Conservation (phyloP, 495 filamentous ascomycete genomes). For the Immersiella caudata region DNA sequence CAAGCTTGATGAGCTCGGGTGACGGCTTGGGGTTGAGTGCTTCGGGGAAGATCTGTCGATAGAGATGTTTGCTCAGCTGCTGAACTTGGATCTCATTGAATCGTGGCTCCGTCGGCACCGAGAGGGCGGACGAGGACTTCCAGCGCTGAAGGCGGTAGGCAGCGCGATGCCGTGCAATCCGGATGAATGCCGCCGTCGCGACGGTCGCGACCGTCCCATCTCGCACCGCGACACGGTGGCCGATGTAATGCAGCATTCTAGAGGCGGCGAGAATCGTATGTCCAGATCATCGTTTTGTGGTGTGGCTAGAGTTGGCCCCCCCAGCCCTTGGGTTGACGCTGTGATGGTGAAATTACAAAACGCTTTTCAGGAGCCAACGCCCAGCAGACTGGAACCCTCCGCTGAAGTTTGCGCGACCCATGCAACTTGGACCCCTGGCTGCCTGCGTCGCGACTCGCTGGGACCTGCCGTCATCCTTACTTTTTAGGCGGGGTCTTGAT, state of each 20-base stretch:
- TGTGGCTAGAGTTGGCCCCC: neutral
- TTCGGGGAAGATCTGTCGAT: slow-evolving; percentile 73
- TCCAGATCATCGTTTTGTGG: slow-evolving; percentile 29
- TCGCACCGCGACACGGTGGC: slow-evolving; percentile 38
- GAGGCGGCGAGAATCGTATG: slow-evolving; percentile 8
- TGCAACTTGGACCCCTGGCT: slow-evolving; percentile 3
- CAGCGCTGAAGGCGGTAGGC: slow-evolving; percentile 38
- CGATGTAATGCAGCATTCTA: slow-evolving; percentile 46
- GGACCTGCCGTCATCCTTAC: neutral
- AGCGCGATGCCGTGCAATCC: slow-evolving; percentile 42
- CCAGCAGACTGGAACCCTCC: neutral
- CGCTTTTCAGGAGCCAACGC: neutral
- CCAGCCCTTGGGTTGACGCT: neutral
- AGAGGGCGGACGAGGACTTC: slow-evolving; percentile 37
- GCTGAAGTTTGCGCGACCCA: slow-evolving; percentile 2
- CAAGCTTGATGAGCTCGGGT: slow-evolving; percentile 71
- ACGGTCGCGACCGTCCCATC: slow-evolving; percentile 37
- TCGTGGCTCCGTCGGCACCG: slow-evolving; percentile 64
- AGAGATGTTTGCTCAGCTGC: slow-evolving; percentile 80
- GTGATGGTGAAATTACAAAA: neutral
- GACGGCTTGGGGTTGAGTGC: slow-evolving; percentile 59
- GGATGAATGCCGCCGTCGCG: slow-evolving; percentile 39
- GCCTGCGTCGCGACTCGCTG: neutral
- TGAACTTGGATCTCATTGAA: slow-evolving; percentile 95
- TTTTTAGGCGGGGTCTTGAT: neutral